Base-by-base conservation (phyloP, 2,329 filamentous ascomycete species). In the Alternaria alternata region DNA sequence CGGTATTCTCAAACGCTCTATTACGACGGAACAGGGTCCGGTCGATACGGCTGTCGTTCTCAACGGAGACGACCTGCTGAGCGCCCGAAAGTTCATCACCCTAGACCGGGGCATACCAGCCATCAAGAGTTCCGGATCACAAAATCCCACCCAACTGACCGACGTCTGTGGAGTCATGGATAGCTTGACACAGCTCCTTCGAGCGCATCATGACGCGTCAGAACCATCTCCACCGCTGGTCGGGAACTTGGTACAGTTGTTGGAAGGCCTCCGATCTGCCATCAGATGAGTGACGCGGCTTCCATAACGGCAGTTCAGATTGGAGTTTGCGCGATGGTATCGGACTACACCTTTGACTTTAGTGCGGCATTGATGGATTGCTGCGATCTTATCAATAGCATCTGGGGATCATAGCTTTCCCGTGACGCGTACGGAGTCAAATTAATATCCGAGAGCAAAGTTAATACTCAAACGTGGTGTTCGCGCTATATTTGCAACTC, bases 181-280 rank as follows among this genome's bases (percentile, higher is more conserved):
- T 16, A 78, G 87, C 20, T 82, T 86, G 3, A 83, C 88, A 54
- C 82, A 85, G 38, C 79, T 89, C 9, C 80, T 92, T 75, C 79
- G 39, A 88, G 89, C 64, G 73, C 87, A 83, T 59, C 67, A 75
- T 44, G 68, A 69, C 63, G 70, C 59, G 43, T 51, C 69, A 7
- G 74, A 76, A 59, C 68, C 66, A 11, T 70, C 64, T 39, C 87
- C 89, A 12, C 85, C 88, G 0, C 82, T 92, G 44, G 88, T 91
- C 1, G 88, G 90, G 66, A 91, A 91, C 62, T 73, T 92, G 48
- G 85, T 88, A 46, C 83, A 87, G 46, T 76, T 92, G 65, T 85
- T 92, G 68, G 84, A 84, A 63, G 87, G 88, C 63, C 74, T 91
- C 53, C 84, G 85, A 4, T 81, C 82, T 65, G 84, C 85, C 4